phyloP scores from a whole-genome alignment of 129 eudicot genomes.

The Dittrichia graveolens region DNA sequence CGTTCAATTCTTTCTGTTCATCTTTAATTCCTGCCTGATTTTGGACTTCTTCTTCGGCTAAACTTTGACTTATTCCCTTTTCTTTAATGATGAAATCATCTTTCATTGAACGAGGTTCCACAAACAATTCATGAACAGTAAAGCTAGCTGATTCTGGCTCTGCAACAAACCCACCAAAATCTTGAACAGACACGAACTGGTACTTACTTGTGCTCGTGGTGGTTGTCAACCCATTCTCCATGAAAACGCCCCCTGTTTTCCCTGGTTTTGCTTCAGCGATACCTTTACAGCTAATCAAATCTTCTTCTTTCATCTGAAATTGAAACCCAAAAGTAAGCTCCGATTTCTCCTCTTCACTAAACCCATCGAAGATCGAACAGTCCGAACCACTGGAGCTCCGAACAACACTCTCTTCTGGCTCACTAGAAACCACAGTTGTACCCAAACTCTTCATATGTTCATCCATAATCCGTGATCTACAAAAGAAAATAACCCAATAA shows the following conservation, averaged over 20 bases:
- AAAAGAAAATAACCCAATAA: constrained; percentile 19
- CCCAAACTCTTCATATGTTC: constrained; percentile 28
- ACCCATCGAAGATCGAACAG: constrained; percentile 32
- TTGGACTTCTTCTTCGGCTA: constrained; percentile 11
- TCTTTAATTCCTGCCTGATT: constrained; percentile 9
- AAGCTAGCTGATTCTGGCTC: constrained; percentile 54
- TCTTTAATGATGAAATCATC: constrained; percentile 19
- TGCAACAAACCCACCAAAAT: constrained; percentile 50
- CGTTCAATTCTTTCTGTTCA: constrained; percentile 19
- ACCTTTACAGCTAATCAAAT: constrained; percentile 22
- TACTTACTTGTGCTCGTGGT: constrained; percentile 47
- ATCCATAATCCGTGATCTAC: constrained; percentile 42
- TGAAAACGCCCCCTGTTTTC: constrained; percentile 50
- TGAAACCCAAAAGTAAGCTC: constrained; percentile 43
- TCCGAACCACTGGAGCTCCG: constrained; percentile 14
- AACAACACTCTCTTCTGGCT: constrained; percentile 32
- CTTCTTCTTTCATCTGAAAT: constrained; percentile 35
- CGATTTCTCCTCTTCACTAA: constrained; percentile 39
- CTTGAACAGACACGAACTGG: constrained; percentile 43
- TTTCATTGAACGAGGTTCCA: constrained; percentile 40
- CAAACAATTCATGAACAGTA: constrained; percentile 62
- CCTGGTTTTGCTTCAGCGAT: constrained; percentile 16
- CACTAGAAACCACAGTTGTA: constrained; percentile 24
- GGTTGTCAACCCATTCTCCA: constrained; percentile 30
- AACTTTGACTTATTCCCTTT: constrained; percentile 6